Conservation (phyloP, 768 basidiomycete species). For the Leucosporidium yakuticum region DNA sequence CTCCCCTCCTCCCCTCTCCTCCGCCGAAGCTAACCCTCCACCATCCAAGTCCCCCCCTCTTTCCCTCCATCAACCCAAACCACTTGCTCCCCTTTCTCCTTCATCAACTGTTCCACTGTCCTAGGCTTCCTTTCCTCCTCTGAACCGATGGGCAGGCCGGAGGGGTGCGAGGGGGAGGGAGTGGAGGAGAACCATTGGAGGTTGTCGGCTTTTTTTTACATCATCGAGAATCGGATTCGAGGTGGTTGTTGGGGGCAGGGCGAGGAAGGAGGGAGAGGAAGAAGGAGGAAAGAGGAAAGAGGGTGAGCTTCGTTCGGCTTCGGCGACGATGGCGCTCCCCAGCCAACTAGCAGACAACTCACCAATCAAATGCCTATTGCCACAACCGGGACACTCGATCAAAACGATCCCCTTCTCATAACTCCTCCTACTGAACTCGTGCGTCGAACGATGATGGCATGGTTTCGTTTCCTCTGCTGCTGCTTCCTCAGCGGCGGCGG, state of each 20-base stretch:
- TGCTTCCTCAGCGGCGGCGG: background rate
- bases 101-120: slow-evolving; percentile 77
- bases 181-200: slow-evolving; percentile 67
- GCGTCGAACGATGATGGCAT: slow-evolving; percentile 74
- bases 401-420: slow-evolving; percentile 87
- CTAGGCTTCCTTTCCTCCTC: slow-evolving; percentile 50
- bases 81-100: slow-evolving; percentile 71
- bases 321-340: background rate
- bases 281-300: background rate
- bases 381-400: slow-evolving; percentile 83
- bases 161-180: slow-evolving; percentile 22
- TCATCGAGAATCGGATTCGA: no score
- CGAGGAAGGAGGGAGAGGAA: background rate
- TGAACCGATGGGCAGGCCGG: slow-evolving; percentile 22
- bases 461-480: slow-evolving; percentile 1
- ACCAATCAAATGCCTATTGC: slow-evolving; percentile 60
- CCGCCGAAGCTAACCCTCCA: background rate
- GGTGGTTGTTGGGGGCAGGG: slow-evolving; percentile 37
- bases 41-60: slow-evolving; percentile 1
- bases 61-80: slow-evolving; percentile 42
- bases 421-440: slow-evolving; percentile 74
- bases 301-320: background rate
- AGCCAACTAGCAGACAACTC: background rate
- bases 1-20: no score
- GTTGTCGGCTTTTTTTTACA: slow-evolving; percentile 84